These are phyloP conservation scores for Cyclospora cayetanensis DNA, from an alignment of 169 alveolate genomes.

Conservation along the genomic window DNA sequence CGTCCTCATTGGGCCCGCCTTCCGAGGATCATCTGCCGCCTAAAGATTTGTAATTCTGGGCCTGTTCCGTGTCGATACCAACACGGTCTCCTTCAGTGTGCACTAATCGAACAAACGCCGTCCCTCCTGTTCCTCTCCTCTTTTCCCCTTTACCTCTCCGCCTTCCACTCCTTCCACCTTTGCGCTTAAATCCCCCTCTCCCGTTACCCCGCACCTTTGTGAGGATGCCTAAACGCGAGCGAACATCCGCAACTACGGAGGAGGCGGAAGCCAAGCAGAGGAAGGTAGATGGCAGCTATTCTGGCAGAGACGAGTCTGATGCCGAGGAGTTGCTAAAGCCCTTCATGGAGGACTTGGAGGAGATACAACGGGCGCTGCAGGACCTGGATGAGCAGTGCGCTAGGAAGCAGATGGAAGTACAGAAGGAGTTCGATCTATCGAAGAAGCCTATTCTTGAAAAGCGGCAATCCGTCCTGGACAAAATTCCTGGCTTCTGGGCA, in stretches of 20 bases:
- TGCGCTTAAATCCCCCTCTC: too few species aligned
- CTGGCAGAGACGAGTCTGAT: not conserved
- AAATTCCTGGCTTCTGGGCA: slow-evolving; percentile 91
- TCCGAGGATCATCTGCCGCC: too few species aligned
- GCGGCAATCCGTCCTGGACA: slow-evolving; percentile 84
- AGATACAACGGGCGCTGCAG: slow-evolving; percentile 81
- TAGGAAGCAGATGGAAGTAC: slow-evolving; percentile 87
- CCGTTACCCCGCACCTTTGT: not conserved
- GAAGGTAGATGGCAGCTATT: not conserved
- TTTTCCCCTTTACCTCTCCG: too few species aligned
- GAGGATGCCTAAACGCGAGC: not conserved
- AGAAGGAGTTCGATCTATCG: slow-evolving; percentile 88
- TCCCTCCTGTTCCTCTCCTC: too few species aligned
- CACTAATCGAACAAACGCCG: too few species aligned
- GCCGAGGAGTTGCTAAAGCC: slow-evolving; percentile 52
- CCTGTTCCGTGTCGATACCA: too few species aligned
- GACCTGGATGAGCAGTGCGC: slow-evolving; percentile 90
- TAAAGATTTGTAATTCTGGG: too few species aligned
- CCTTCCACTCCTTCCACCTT: too few species aligned
- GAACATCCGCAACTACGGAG: not conserved
- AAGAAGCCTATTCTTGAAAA: slow-evolving; percentile 88
- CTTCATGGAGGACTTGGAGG: slow-evolving; percentile 53
- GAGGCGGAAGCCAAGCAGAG: not conserved
- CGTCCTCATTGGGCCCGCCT: too few species aligned
- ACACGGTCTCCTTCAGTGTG: too few species aligned